Conservation (phyloP, 129 eudicot genomes). For the Arctium minus region DNA sequence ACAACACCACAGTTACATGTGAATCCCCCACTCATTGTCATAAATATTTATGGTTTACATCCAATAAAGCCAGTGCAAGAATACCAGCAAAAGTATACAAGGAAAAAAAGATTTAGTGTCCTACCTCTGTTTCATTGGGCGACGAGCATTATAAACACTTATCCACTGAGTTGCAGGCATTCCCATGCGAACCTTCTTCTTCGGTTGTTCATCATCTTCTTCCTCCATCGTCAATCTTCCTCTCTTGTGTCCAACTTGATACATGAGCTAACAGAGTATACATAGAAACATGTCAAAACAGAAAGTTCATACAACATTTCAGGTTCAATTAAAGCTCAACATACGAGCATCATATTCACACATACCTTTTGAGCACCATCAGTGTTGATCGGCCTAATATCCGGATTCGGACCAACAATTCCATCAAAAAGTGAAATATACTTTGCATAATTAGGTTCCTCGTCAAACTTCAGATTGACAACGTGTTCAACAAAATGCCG, state of each 20-base stretch:
- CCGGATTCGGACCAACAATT: constrained; percentile 86
- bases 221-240: constrained; percentile 63
- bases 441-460: constrained; percentile 80
- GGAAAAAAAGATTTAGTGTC: not conserved
- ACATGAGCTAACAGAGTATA: constrained; percentile 43
- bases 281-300: constrained; percentile 8
- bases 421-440: constrained; percentile 84
- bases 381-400: constrained; percentile 74
- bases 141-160: constrained; percentile 79
- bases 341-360: not conserved
- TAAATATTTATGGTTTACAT: not conserved
- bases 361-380: constrained; percentile 90
- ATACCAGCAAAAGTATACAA: not conserved
- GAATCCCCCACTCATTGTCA: not conserved
- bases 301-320: not conserved
- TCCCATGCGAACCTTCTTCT: constrained; percentile 83
- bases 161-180: constrained; percentile 95
- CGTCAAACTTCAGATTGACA: constrained; percentile 81
- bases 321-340: not conserved
- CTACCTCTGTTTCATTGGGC: constrained; percentile 93
- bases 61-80: no score
- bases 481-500: constrained; percentile 69
- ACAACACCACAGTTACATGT: constrained; percentile 7
- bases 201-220: constrained; percentile 80
- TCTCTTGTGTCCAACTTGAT: constrained; percentile 80